Evolutionary conservation across 75 land plant species (phyloP), one percentile per base, ranked within the genome.

Genomic region (Ceratopteris richardii): DNA sequence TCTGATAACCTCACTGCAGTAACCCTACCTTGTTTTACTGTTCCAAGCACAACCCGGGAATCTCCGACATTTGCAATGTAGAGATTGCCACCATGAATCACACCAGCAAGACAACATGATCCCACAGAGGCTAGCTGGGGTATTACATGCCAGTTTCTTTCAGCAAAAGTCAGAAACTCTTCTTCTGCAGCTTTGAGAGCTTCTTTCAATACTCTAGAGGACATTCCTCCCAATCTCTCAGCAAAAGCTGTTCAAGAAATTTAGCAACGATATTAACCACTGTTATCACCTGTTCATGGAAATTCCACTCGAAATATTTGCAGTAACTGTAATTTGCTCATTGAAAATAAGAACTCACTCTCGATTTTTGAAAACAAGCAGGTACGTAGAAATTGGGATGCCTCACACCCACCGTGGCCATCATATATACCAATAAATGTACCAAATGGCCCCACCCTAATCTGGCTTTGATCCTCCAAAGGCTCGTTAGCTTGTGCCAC

Each of bases 381-480:
- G 42, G 56, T 73, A 30, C 77, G 79, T 55, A 88, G 72, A 47
- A 81, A 88, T 41, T 88, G 68, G 16, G 93, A 72, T 13, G 93
- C 96, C 31, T 90, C 93, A 5, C 93, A 82, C n/a, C 97, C 97
- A 12, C 93, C 97, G 57, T 91, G 97, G 30, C 97, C 97, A 39
- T 91, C 97, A 61, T 83, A 91, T 30, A 91, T 72, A 11, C 97
- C 97, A 59, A 91, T 79, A 53, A 71, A 82, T 0, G 89, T 88
- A 18, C 83, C 89, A 31, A 64, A 79, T 3, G 73, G 77, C 31
- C 81, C 77, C 23, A 82, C 72, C 48, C 66, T 66, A 1, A 91
- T 84, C 62, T 88, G 86, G 42, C 84, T 70, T 62, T 87, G 82
- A 65, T 91, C 97, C 59, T 91, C 97, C 31, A 91, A 63, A 2